Percentiles rank a stretch among this genome's conserved stretches.
Conservation (phyloP, 768 basidiomycete genomes). For the Phaeotremella fagi region DNA sequence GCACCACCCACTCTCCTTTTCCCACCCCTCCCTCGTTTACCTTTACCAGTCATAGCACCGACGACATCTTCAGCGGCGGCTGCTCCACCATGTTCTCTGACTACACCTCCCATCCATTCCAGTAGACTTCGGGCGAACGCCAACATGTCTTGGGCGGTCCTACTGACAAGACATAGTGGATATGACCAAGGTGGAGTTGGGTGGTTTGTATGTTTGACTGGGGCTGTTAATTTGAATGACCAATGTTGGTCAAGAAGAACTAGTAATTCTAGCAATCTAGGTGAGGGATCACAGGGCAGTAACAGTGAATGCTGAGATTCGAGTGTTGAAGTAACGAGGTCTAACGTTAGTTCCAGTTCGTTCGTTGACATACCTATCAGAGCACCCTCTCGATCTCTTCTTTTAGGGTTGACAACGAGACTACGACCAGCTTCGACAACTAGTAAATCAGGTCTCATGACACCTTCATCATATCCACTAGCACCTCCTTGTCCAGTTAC, state of each 20-base stretch:
- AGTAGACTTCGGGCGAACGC: constrained; percentile 94
- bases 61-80: constrained; percentile 62
- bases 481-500: constrained; percentile 50
- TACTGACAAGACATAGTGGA: constrained; percentile 89
- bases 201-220: constrained; percentile 7
- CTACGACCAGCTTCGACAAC: constrained; percentile 89
- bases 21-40: constrained; percentile 53
- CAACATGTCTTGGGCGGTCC: constrained; percentile 87
- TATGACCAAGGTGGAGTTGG: constrained; percentile 40
- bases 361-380: constrained; percentile 59
- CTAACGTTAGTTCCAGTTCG: constrained; percentile 50
- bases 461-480: constrained; percentile 39
- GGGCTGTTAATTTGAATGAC: constrained; percentile 63
- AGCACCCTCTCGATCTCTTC: constrained; percentile 83
- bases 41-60: constrained; percentile 33
- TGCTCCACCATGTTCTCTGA: constrained; percentile 78
- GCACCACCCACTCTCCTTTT: constrained; percentile 52
- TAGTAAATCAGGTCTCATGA: constrained; percentile 79
- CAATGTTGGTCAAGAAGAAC: constrained; percentile 96
- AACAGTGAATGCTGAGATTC: constrained; percentile 74
- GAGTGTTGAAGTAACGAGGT: constrained; percentile 82
- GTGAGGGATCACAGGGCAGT: constrained; percentile 87
- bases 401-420: constrained; percentile 72
- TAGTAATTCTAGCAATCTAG: constrained; percentile 90
- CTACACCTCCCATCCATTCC: constrained; percentile 96